Base-by-base conservation (phyloP, 2,329 filamentous ascomycete species). In the Paradendryphiella salina region DNA sequence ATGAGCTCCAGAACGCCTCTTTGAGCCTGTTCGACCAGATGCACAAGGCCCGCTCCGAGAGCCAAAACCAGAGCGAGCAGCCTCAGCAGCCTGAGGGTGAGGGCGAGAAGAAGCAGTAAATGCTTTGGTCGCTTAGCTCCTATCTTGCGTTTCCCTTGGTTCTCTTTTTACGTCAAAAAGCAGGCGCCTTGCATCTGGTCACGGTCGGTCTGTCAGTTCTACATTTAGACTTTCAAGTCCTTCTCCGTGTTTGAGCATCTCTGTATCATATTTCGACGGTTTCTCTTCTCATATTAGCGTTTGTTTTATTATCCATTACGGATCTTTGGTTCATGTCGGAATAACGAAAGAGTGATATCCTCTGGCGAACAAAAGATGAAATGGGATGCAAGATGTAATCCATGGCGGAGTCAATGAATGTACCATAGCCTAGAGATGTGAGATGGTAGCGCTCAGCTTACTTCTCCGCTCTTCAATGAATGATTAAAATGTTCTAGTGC, bases 1-100 rank as follows among this genome's bases (percentile, higher is more conserved):
- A 97, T 64, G 93, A 96, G 79, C 89, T 99, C 73, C 94, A 97
- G 82, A 89, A 88, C 75, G 90, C 93, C 65, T 93, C 88, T 78
- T 82, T 99, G 79, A 96, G 89, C 80, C 86, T 97, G 71, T 97
- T 99, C 77, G 94, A 97, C 82, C 96, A 97, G 88, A 96, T 99
- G 90, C 93, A 99, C 89, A 95, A 96, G 84, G 90, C 93, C 65
- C 87, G 90, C 67, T 76, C 79, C 65, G 88, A 92, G 80, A 67
- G 80, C 65, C 71, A 73, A 60, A 66, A 64, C 51, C 69, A 71
- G 63, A 64, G 74, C 60, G 69, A 73, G 59, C 68, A 76, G 64
- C 78, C 77, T 75, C 64, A 63, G 53, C 67, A 74, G 64, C 56
- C 67, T 63, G 70, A 67, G 76, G 76, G 72, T 55, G 85, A 89